Evolutionary conservation across 306 rosid genomes (phyloP), one percentile per base, ranked within the genome.

Genomic region (Acmispon strigosus): DNA sequence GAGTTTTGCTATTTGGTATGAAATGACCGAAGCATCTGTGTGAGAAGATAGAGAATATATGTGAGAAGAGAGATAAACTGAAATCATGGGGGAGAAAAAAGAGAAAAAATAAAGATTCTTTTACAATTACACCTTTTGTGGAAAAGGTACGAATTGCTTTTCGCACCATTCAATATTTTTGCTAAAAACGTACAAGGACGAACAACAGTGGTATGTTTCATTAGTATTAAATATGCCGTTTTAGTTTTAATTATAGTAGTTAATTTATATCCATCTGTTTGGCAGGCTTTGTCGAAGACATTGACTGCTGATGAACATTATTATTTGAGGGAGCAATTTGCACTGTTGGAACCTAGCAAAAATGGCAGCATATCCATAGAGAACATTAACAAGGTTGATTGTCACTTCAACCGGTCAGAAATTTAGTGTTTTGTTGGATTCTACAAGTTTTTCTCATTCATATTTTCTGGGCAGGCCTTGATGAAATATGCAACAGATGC

Each of bases 241-340:
- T 45, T 56, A 45, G 39, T 20, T 37, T 29, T 60, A 39, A n/a
- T 57, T 34, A 43, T 76, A 18, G 22, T 57, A 29, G 49, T 73
- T 79, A 74, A 54, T 80, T 39, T 72, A 50, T 69, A 47, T 63
- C 54, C 16, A n/a, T 56, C 66, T 37, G 63, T 63, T 50, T 82
- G 37, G 77, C 90, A 95, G 99, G 97, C 99, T 69, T 77, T 95
- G 70, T 89, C 99, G 10, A 95, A 86, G 86, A 95, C 99, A 43
- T 78, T 95, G 82, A 89, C 97, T 27, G 84, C 83, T 54, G 96
- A 95, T 52, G 97, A 95, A 80, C 97, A 89, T 57, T 74, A 74
- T 86, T 95, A 91, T 84, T 80, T 95, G 74, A 89, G 88, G 85
- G 90, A 87, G 78, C 99, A 95, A 82, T 95, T 85, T 76, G 74